Conservation (phyloP, 1,139 yeast genomes). For the Taphrina wiesneri region DNA sequence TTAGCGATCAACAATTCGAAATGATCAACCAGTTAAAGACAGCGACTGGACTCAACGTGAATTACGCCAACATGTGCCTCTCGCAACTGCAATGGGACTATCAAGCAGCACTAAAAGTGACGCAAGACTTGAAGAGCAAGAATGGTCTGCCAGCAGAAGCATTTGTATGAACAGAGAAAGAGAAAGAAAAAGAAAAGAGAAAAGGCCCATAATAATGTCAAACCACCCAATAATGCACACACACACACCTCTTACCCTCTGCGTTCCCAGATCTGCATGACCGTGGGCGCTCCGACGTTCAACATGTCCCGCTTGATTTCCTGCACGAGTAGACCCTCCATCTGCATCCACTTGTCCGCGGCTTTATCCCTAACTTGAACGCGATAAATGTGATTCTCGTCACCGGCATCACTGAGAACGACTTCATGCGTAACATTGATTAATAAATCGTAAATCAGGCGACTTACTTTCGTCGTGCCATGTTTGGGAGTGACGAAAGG, state of each 20-base stretch:
- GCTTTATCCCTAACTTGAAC: conserved; percentile 54
- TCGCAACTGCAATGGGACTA: conserved; percentile 88
- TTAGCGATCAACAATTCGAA: conserved; percentile 56
- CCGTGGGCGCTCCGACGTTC: conserved; percentile 59
- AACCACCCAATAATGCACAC: not conserved
- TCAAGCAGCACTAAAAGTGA: conserved; percentile 67
- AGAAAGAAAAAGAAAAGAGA: not conserved
- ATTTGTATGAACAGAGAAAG: conserved; percentile 18
- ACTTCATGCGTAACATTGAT: conserved; percentile 57
- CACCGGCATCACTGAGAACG: conserved; percentile 38
- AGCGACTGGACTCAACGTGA: conserved; percentile 74
- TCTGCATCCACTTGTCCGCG: conserved; percentile 57
- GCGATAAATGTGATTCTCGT: conserved; percentile 52
- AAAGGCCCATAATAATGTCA: not conserved
- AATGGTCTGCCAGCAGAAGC: conserved; percentile 36
- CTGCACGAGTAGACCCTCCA: conserved; percentile 56
- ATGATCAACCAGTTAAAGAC: conserved; percentile 63
- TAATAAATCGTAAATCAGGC: conserved; percentile 51
- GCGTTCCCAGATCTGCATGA: conserved; percentile 68
- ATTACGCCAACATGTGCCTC: conserved; percentile 78
- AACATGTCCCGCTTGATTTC: conserved; percentile 59
- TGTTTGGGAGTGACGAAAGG: conserved; percentile 42
- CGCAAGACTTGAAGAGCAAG: conserved; percentile 48
- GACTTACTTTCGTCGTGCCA: conserved; percentile 27
- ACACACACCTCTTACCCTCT: not conserved